These are phyloP conservation scores for Nakazawaea molendinolei DNA, from an alignment of 805 yeast genomes.

Conservation along the genomic window DNA sequence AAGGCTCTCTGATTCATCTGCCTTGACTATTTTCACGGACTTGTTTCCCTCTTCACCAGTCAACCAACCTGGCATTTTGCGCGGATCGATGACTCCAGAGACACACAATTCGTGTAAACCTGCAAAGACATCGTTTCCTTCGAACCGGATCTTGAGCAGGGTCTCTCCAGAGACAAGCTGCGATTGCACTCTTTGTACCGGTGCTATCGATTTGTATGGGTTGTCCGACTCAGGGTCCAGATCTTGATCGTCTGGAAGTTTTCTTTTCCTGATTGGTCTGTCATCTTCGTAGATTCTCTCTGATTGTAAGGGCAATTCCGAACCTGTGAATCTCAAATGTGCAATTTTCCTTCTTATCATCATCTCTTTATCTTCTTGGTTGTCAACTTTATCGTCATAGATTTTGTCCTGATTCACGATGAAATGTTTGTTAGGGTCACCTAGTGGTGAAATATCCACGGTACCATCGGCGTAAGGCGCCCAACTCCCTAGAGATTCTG, in stretches of 20 bases:
- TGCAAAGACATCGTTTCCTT: conserved; percentile 70
- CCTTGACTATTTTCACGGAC: neutral
- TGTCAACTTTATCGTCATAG: conserved; percentile 16
- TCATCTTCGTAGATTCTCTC: conserved; percentile 33
- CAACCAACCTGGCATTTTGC: conserved; percentile 65
- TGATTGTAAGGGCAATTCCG: conserved; percentile 27
- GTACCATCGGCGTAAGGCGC: conserved; percentile 61
- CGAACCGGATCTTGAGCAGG: conserved; percentile 30
- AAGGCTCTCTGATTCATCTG: too few species aligned
- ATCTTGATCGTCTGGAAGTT: conserved; percentile 17
- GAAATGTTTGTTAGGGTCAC: conserved; percentile 34
- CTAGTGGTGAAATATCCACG: conserved; percentile 61
- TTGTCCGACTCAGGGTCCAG: conserved; percentile 17
- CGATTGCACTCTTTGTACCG: conserved; percentile 43
- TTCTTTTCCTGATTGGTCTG: conserved; percentile 19
- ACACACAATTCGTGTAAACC: conserved; percentile 68
- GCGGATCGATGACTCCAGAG: conserved; percentile 40
- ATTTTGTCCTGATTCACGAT: conserved; percentile 20
- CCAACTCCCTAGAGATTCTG: conserved; percentile 67
- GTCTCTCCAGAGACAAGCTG: conserved; percentile 25
- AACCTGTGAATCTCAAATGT: conserved; percentile 57
- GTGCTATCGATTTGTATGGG: conserved; percentile 48
- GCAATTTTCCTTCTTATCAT: conserved; percentile 36
- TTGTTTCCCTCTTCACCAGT: conserved; percentile 65
- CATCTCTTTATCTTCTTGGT: conserved; percentile 14